phyloP scores from a whole-genome alignment of 2,329 filamentous ascomycete genomes.

The Scedosporium dehoogii region DNA sequence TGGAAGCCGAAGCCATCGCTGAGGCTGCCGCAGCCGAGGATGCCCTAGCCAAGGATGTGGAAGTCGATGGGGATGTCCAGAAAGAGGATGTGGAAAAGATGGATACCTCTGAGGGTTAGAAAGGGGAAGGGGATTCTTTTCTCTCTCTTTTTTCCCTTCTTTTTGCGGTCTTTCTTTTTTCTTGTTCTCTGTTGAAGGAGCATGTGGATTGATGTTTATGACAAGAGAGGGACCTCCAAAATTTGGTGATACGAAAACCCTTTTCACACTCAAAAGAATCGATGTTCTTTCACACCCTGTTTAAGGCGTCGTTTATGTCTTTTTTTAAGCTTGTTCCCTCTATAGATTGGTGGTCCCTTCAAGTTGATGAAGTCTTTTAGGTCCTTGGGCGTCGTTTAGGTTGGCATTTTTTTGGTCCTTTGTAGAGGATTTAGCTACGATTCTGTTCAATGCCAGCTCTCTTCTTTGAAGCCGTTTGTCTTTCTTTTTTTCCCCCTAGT shows the following conservation, averaged over 20 bases:
- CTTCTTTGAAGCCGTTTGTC: too few relatives aligned
- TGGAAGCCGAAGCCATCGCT: conserved; percentile 29
- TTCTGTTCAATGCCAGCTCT: not conserved
- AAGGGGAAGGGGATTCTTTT: not conserved
- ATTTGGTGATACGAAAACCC: too few relatives aligned
- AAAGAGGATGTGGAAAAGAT: not conserved
- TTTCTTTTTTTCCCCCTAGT: too few relatives aligned
- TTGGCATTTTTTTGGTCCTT: not conserved
- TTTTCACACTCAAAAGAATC: too few relatives aligned
- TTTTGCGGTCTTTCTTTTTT: too few relatives aligned
- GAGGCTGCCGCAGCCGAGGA: conserved; percentile 18
- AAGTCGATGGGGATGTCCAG: too few relatives aligned
- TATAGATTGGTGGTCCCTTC: not conserved
- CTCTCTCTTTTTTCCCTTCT: too few relatives aligned
- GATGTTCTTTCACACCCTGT: too few relatives aligned
- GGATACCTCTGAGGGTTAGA: not conserved
- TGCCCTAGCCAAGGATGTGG: not conserved
- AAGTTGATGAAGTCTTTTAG: not conserved
- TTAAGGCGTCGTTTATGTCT: not conserved
- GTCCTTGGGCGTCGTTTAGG: not conserved
- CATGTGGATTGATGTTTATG: not conserved
- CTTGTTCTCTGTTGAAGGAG: too few relatives aligned
- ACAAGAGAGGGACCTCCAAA: too few relatives aligned
- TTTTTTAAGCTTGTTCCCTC: not conserved
- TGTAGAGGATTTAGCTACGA: not conserved